Evolutionary conservation across 176 grass and related monocot genomes (phyloP).

Genomic region (Rhynchospora breviuscula): DNA sequence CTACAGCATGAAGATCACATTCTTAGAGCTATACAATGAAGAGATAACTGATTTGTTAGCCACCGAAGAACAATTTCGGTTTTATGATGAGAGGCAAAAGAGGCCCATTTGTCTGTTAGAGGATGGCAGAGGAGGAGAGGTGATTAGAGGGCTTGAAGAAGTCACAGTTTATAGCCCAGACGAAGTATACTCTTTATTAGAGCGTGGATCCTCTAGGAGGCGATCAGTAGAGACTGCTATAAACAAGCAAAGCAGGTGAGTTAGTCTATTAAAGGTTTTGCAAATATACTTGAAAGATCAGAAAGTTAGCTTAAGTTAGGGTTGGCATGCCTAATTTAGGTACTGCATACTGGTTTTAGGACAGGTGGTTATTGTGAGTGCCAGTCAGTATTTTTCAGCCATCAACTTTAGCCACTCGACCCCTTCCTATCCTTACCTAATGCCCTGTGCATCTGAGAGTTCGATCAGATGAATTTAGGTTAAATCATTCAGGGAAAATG

Average conservation of each 20-base stretch:
- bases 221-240: conserved; percentile 60
- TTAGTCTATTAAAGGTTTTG: background rate
- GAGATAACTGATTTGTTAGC: conserved; percentile 75
- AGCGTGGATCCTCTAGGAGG: conserved; percentile 66
- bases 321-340: background rate
- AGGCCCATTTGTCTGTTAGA: conserved; percentile 68
- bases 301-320: background rate
- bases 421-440: background rate
- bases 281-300: conserved; percentile 14
- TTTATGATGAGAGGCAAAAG: conserved; percentile 58
- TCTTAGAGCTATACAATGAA: conserved; percentile 90
- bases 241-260: conserved; percentile 94
- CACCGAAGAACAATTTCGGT: conserved; percentile 52
- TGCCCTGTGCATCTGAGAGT: background rate
- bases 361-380: no score
- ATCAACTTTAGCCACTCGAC: background rate
- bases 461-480: background rate
- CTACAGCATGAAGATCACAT: conserved; percentile 76
- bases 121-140: conserved; percentile 68
- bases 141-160: conserved; percentile 88
- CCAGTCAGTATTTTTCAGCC: background rate
- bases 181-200: conserved; percentile 62
- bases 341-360: no score
- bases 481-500: background rate
- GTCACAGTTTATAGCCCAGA: conserved; percentile 59